Evolutionary conservation across 1,284 basidiomycete genomes (phyloP).

Genomic region (Serendipita sp.): DNA sequence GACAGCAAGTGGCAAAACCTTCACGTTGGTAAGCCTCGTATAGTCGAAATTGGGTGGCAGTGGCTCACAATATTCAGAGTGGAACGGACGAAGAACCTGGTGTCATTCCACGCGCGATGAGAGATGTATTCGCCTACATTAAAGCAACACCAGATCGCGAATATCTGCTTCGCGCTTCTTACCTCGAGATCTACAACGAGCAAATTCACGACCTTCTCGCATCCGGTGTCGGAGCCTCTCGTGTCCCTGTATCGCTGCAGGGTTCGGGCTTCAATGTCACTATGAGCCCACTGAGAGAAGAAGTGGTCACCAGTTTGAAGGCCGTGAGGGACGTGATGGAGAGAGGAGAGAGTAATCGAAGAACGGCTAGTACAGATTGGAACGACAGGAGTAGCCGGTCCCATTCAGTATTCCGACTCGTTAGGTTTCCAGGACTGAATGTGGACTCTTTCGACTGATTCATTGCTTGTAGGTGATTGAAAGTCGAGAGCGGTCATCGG

Average conservation of each 20-base stretch:
- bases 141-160: constrained; percentile 62
- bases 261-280: constrained; percentile 38
- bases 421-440: constrained; percentile 21
- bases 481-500: constrained; percentile 48
- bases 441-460: background rate
- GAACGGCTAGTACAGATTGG: constrained; percentile 94
- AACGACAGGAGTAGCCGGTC: constrained; percentile 86
- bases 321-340: constrained; percentile 73
- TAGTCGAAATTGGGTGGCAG: constrained; percentile 1
- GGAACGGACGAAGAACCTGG: constrained; percentile 78
- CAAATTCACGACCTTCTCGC: constrained; percentile 76
- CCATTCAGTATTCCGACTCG: constrained; percentile 85
- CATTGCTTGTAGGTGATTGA: constrained; percentile 32
- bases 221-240: constrained; percentile 47
- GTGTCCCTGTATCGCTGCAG: constrained; percentile 55
- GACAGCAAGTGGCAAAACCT: constrained; percentile 86
- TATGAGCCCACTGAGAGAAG: constrained; percentile 67
- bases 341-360: constrained; percentile 74
- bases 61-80: constrained; percentile 24
- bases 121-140: constrained; percentile 68
- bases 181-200: constrained; percentile 97
- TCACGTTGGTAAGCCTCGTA: constrained; percentile 49
- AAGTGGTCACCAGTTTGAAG: constrained; percentile 82
- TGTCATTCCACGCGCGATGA: constrained; percentile 87
- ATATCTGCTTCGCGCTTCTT: constrained; percentile 86